Evolutionary conservation across 106 monocot genomes (phyloP).

Genomic region (Dendrobium chrysotoxum): DNA sequence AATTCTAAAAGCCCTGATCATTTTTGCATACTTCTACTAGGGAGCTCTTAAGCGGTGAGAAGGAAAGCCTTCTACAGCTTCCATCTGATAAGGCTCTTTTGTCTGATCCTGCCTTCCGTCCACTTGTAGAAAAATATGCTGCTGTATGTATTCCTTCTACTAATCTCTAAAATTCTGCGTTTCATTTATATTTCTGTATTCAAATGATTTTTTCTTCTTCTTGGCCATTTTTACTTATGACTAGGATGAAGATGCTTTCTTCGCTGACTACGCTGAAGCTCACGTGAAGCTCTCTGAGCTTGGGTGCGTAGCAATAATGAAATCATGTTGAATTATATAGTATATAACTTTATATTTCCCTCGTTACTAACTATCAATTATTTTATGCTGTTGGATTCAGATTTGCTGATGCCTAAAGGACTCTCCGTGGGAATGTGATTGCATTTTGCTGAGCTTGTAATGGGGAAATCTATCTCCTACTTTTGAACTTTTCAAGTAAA

Average conservation of each 20-base stretch:
- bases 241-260: constrained; percentile 97
- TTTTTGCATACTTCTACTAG: constrained; percentile 14
- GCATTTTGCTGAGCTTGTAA: not conserved
- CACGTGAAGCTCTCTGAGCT: constrained; percentile 91
- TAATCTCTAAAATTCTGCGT: not conserved
- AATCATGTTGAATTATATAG: not conserved
- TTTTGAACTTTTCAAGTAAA: too few relatives aligned
- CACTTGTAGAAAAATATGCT: constrained; percentile 75
- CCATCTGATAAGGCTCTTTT: constrained; percentile 81
- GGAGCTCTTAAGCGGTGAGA: constrained; percentile 83
- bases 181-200: not conserved
- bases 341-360: not conserved
- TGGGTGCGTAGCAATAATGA: constrained; percentile 33
- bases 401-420: not conserved
- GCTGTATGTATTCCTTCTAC: constrained; percentile 23
- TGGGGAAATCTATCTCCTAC: not conserved
- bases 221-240: not conserved
- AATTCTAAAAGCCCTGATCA: too few relatives aligned
- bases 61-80: constrained; percentile 79
- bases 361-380: not conserved
- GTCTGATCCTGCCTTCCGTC: constrained; percentile 74
- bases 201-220: not conserved
- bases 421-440: not conserved
- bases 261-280: constrained; percentile 74
- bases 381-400: not conserved